These are phyloP conservation scores for Zygosaccharomyces lentus DNA, from an alignment of 805 yeast species.

Conservation along the genomic window DNA sequence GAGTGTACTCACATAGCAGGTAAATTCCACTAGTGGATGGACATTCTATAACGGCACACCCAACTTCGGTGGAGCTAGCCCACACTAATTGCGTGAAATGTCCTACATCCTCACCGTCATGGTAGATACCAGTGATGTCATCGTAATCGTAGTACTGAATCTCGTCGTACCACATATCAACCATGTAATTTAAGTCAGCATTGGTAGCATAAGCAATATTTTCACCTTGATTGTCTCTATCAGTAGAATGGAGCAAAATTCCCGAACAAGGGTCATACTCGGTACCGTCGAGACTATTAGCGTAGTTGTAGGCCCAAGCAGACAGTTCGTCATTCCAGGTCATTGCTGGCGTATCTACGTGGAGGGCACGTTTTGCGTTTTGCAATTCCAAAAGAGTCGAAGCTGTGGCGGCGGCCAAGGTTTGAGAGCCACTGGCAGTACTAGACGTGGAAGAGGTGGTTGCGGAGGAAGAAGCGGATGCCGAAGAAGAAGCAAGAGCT, in stretches of 20 bases:
- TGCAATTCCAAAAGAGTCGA: conserved; percentile 43
- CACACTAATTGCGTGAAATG: conserved; percentile 79
- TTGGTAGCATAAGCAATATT: conserved; percentile 65
- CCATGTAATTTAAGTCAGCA: conserved; percentile 42
- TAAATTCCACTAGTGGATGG: conserved; percentile 42
- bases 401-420: conserved; percentile 23
- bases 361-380: conserved; percentile 47
- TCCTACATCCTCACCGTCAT: conserved; percentile 45
- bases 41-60: conserved; percentile 49
- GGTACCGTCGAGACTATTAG: conserved; percentile 39
- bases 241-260: conserved; percentile 53
- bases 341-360: conserved; percentile 40
- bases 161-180: conserved; percentile 74
- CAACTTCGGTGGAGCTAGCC: conserved; percentile 56
- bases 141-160: conserved; percentile 50
- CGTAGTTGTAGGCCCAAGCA: conserved; percentile 48
- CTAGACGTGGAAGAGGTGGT: conserved; percentile 19
- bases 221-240: conserved; percentile 53
- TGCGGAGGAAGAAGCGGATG: conserved; percentile 23
- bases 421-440: conserved; percentile 15
- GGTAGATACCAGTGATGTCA: conserved; percentile 45
- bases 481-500: conserved; percentile 18
- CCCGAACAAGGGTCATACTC: conserved; percentile 56
- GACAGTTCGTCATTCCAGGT: conserved; percentile 47
- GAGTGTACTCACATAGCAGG: conserved; percentile 64